phyloP scores from a whole-genome alignment of 2,329 filamentous ascomycete genomes.

The Leptographium radiaticola region DNA sequence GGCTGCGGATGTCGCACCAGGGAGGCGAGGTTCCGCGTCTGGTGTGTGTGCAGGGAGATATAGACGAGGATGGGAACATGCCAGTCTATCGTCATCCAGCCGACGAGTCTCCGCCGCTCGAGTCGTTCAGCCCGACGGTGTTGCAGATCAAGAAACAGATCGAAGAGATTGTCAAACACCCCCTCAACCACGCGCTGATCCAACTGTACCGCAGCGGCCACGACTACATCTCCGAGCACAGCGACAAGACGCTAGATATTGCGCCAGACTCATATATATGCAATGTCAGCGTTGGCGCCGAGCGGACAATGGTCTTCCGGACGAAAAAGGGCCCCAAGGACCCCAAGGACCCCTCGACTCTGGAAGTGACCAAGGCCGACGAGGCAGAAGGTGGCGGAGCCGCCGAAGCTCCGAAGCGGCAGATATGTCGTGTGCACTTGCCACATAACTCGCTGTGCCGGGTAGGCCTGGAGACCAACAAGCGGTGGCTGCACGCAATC shows the following conservation, averaged over 20 bases:
- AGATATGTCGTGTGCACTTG: constrained; percentile 55
- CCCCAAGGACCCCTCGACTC: neutral
- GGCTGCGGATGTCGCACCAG: constrained; percentile 88
- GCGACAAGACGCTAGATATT: constrained; percentile 93
- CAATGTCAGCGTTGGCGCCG: constrained; percentile 86
- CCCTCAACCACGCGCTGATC: constrained; percentile 82
- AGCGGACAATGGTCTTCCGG: constrained; percentile 78
- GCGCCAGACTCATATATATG: constrained; percentile 69
- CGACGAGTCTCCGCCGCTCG: constrained; percentile 69
- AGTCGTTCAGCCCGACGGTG: constrained; percentile 64
- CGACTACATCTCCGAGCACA: constrained; percentile 93
- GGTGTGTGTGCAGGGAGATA: constrained; percentile 73
- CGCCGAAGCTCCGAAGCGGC: constrained; percentile 26
- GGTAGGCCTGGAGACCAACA: constrained; percentile 71
- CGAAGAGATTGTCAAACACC: constrained; percentile 62
- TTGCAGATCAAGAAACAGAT: constrained; percentile 52
- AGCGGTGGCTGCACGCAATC: constrained; percentile 85
- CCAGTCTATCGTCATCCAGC: constrained; percentile 93
- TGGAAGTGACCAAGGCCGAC: constrained; percentile 6
- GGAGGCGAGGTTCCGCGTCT: constrained; percentile 84
- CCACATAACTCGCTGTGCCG: constrained; percentile 84
- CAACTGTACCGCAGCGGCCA: constrained; percentile 82
- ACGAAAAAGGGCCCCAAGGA: constrained; percentile 53
- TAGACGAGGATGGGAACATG: constrained; percentile 55
- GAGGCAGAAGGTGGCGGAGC: constrained; percentile 7